Evolutionary conservation across 2,329 filamentous ascomycete genomes (phyloP).

Genomic region (Metarhizium brunneum): DNA sequence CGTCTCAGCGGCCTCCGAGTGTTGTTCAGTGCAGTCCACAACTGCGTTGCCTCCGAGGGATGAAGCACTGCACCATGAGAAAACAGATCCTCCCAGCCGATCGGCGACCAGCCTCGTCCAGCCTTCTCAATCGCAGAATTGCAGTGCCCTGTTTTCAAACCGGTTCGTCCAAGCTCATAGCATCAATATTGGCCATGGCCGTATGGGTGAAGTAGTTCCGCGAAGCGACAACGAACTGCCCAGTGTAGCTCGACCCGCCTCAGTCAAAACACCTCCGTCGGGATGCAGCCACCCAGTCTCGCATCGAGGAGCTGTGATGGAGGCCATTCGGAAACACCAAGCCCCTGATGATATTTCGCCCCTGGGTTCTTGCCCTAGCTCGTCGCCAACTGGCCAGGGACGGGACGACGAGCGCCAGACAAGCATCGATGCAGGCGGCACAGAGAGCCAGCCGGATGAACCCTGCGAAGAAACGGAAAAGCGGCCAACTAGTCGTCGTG

Average conservation of each 20-base stretch:
- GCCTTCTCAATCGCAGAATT: too few species aligned
- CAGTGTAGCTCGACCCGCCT: not conserved
- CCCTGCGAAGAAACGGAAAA: not conserved
- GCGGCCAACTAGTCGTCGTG: not conserved
- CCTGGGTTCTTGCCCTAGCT: not conserved
- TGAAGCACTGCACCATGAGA: not conserved
- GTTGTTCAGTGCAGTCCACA: not conserved
- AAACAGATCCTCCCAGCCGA: not conserved
- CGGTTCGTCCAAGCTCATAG: not conserved
- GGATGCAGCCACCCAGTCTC: not conserved
- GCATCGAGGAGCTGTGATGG: not conserved
- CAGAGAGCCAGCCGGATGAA: not conserved
- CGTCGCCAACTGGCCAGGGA: too few species aligned
- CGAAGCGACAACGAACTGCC: not conserved
- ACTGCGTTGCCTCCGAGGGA: not conserved
- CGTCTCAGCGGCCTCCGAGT: not conserved
- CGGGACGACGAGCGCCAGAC: not conserved
- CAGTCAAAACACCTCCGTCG: not conserved
- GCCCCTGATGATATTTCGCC: not conserved
- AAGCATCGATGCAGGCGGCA: not conserved
- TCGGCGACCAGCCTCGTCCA: not conserved
- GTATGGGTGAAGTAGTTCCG: not conserved
- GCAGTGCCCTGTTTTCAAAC: not conserved
- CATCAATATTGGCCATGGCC: not conserved
- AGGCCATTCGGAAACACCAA: too few species aligned